Base-by-base conservation (phyloP, 257 asterid species). In the Thymus quinquecostatus region DNA sequence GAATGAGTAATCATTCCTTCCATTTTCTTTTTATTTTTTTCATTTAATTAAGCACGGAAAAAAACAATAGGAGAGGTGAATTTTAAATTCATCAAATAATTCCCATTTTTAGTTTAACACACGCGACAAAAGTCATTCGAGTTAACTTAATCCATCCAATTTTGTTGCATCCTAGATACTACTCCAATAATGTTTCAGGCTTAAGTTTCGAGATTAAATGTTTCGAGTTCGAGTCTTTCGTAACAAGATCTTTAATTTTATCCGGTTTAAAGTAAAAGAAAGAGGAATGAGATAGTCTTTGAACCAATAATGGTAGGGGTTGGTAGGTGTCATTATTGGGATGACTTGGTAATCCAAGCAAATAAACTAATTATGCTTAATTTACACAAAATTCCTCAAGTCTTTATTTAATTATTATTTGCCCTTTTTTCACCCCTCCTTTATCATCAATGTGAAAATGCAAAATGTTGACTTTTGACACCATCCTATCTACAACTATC, bases 321-420 rank as follows among this genome's bases (percentile, higher is more conserved):
- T 82, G 82, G 82, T 80, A 73, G 86, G 81, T 70, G 78, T 78
- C 76, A 73, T 78, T 70, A 64, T 66, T 74, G 72, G 55, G 77
- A 44, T 69, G 90, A 85, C 86, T 84, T 64, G 81, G 86, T 83
- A 60, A 51, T 48, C 48, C 74, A 65, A 70, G 75, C 69, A 53
- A 38, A 38, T 1, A 34, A 38, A 38, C 4, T 4, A 38, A 70
- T 53, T 34, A 75, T 53, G 65, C 54, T 69, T 74, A 60, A 48
- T 28, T 73, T 44, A 34, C 61, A 45, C 51, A 6, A 28, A 49
- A 10, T 48, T 64, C 27, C 33, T 34, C 68, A 21, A 8, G n/a
- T 49, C 60, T 34, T 14, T 11, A 10, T 56, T 78, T 64, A 32
- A 74, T 74, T 69, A 51, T 77, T 65, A 38, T 38, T 21, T 21